A percentile compares a stretch with the other conserved stretches of the same genome.
phyloP scores from a whole-genome alignment of 2,329 filamentous ascomycete species.

The Cylindrodendrum hubeiense region DNA sequence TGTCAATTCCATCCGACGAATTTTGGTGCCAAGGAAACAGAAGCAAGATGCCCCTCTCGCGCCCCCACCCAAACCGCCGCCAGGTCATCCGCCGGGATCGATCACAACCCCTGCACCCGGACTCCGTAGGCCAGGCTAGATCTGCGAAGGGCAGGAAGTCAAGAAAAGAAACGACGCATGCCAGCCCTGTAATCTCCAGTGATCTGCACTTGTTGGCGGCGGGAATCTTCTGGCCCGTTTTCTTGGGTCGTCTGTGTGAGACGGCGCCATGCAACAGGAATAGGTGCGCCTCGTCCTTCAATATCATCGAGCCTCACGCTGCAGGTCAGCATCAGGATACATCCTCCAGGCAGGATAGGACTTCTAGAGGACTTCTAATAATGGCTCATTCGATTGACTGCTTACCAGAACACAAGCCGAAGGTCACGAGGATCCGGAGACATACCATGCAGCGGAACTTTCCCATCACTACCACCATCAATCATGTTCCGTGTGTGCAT shows the following conservation, averaged over 20 bases:
- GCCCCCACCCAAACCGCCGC: neutral
- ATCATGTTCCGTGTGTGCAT: neutral
- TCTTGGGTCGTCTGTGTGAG: constrained; percentile 22
- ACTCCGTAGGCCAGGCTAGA: constrained; percentile 11
- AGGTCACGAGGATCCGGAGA: neutral
- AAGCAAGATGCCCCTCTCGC: neutral
- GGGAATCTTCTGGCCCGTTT: constrained; percentile 20
- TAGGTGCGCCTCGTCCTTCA: constrained; percentile 7
- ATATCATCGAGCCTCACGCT: constrained; percentile 1
- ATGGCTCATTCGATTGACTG: neutral
- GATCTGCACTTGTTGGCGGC: constrained; percentile 27
- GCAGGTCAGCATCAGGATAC: constrained; percentile 1
- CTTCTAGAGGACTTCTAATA: too few species aligned
- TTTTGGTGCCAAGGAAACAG: neutral
- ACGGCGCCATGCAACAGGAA: constrained; percentile 23
- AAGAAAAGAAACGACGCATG: constrained; percentile 17
- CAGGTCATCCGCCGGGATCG: neutral
- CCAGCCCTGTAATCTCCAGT: constrained; percentile 42
- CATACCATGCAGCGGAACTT: neutral
- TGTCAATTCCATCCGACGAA: neutral
- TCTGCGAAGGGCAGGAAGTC: constrained; percentile 7
- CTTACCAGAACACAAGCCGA: neutral
- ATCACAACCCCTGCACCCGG: neutral
- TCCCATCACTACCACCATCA: neutral
- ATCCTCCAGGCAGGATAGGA: neutral